Percentiles rank a stretch among this genome's conserved stretches.
Conservation (phyloP, 257 asterid genomes). For the Handroanthus guayacan region DNA sequence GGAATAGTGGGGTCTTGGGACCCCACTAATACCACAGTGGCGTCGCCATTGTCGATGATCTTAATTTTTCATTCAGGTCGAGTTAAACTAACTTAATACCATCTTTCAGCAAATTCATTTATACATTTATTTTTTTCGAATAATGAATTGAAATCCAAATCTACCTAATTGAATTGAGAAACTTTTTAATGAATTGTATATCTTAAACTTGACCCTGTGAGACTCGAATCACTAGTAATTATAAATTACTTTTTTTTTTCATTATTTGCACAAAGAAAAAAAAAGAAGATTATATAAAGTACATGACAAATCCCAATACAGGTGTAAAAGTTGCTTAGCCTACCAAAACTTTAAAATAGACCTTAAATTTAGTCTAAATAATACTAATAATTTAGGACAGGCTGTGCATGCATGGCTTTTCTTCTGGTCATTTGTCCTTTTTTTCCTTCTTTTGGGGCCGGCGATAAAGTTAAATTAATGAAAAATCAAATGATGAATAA, state of each 20-base stretch:
- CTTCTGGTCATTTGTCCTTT: background rate
- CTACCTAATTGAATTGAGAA: too few relatives aligned
- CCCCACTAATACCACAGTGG: too few relatives aligned
- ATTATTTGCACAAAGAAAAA: background rate
- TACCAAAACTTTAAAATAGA: background rate
- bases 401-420: slow-evolving; percentile 2
- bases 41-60: too few relatives aligned
- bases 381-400: background rate
- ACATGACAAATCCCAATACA: background rate
- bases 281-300: background rate
- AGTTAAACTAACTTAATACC: too few relatives aligned
- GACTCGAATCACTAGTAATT: too few relatives aligned
- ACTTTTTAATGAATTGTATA: too few relatives aligned
- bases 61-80: too few relatives aligned
- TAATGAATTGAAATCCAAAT: too few relatives aligned
- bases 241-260: background rate
- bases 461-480: background rate
- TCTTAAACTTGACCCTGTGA: too few relatives aligned
- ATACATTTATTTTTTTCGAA: too few relatives aligned
- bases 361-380: background rate
- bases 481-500: background rate
- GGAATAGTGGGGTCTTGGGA: too few relatives aligned
- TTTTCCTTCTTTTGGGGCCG: slow-evolving; percentile 1
- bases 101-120: too few relatives aligned
- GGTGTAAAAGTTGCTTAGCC: background rate